Percentiles rank a stretch among this genome's conserved stretches.
phyloP scores from a whole-genome alignment of 768 basidiomycete species.

The Neoboletus brunneissimus region DNA sequence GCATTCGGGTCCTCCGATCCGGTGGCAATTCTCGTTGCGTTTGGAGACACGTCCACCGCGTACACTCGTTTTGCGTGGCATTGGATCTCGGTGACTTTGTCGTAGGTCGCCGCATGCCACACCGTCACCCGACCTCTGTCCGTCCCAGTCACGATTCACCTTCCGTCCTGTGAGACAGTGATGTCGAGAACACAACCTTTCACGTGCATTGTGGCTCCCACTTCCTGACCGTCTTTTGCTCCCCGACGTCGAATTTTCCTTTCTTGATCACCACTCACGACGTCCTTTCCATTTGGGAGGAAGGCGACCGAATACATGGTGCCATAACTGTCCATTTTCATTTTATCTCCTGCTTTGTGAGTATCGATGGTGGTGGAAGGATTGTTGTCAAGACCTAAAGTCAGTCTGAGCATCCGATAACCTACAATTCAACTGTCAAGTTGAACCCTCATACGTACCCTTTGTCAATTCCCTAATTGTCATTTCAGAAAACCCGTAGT shows the following conservation, averaged over 20 bases:
- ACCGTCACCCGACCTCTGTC: constrained; percentile 4
- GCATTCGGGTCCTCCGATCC: background rate
- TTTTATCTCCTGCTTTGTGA: background rate
- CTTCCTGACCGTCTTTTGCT: background rate
- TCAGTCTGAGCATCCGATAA: background rate
- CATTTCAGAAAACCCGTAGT: background rate
- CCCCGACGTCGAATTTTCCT: background rate
- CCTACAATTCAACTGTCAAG: background rate
- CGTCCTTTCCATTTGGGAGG: background rate
- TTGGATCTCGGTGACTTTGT: background rate
- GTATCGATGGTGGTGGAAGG: background rate
- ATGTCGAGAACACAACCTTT: background rate
- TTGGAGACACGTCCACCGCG: constrained; percentile 2
- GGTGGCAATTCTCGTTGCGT: background rate
- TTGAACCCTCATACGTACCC: background rate
- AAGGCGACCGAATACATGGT: background rate
- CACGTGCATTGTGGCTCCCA: background rate
- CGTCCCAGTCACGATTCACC: constrained; percentile 4
- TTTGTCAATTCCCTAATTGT: background rate
- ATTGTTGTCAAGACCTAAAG: background rate
- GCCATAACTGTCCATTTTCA: background rate
- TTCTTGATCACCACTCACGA: background rate
- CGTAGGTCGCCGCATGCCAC: background rate
- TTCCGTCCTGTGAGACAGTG: constrained; percentile 4
- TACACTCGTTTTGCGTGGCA: constrained; percentile 3